Base-by-base conservation (phyloP, 2,329 filamentous ascomycete genomes). In the Orbilia oligospora region DNA sequence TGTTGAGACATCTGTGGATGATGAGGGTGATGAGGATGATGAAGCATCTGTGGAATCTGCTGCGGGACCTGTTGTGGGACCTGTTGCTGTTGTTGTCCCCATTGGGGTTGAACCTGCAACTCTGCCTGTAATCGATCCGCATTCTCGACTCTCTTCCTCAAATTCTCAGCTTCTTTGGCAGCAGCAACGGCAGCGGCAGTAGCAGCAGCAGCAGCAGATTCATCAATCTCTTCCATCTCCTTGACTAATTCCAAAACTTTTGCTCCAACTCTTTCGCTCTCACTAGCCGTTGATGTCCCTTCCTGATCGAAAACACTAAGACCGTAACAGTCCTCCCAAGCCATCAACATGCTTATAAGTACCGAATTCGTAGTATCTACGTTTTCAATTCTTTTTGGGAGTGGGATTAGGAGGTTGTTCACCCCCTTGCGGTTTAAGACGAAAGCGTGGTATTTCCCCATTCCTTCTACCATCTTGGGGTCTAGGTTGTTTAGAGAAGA, bases 301-400 rank as follows among this genome's bases (percentile, higher is more conserved):
- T 68, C 61, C 22, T 78, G 75, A 48, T 78, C 68, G 46, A 78
- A 78, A 2, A 78, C 68, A 10, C 68, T 72, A 9, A 78, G 55
- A 14, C 75, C 75, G 63, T 78, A 78, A 10, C 75, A 78, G 12
- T 72, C 75, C 36, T 65, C 75, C 68, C 68, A 78, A 6, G 41
- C 69, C 75, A 78, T 78, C 24, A 78, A 44, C 75, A 78, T 72
- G n/a, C 68, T 72, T 18, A 78, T 69, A 20, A 78, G 63, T 3
- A 78, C 75, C 18, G 68, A 72, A 30, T 78, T 64, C 16, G 75
- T 78, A 16, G 75, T 78, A 36, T 78, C 75, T 30, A 78, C 64
- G 46, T 78, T 78, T 20, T 78, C 75, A 1, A 58, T 51, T 10
- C 71, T 68, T 16, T 64, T 78, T 3, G 75, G 75, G 3, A 78